These are phyloP conservation scores for Chaetomium fimeti DNA, from an alignment of 495 filamentous ascomycete genomes.

Conservation along the genomic window DNA sequence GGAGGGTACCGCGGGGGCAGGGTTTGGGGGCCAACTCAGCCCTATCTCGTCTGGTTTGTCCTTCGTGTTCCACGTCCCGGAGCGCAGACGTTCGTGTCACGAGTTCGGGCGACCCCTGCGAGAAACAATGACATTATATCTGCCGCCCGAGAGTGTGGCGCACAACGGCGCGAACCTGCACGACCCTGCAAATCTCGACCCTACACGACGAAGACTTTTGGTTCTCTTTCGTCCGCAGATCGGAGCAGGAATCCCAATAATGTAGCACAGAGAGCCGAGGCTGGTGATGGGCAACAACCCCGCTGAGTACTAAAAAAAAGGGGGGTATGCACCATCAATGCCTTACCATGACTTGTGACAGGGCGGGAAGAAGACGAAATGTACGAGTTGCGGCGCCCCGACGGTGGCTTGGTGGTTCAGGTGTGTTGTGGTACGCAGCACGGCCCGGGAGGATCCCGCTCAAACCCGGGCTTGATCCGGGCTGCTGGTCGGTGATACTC, in stretches of 20 bases:
- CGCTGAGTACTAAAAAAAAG: neutral
- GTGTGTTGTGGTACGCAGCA: conserved; percentile 11
- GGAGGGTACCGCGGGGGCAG: conserved; percentile 3
- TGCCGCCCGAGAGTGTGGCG: neutral
- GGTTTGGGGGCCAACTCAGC: conserved; percentile 6
- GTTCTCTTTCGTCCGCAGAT: neutral
- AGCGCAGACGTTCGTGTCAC: neutral
- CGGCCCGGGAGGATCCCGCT: neutral
- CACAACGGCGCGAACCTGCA: neutral
- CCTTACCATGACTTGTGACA: neutral
- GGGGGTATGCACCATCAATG: neutral
- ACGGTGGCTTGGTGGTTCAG: conserved; percentile 6
- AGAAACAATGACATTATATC: neutral
- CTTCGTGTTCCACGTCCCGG: no score
- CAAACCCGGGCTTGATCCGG: neutral
- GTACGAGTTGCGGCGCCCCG: no score
- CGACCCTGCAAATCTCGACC: neutral
- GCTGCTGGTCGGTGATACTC: neutral
- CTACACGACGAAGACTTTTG: neutral
- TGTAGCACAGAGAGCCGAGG: neutral
- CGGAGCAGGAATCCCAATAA: no score
- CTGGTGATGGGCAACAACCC: neutral
- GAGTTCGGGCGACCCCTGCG: neutral
- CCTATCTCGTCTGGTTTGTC: neutral
- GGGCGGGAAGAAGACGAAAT: neutral